Conservation (phyloP, 805 yeast genomes). For the Grigorovia transvaalensis region DNA sequence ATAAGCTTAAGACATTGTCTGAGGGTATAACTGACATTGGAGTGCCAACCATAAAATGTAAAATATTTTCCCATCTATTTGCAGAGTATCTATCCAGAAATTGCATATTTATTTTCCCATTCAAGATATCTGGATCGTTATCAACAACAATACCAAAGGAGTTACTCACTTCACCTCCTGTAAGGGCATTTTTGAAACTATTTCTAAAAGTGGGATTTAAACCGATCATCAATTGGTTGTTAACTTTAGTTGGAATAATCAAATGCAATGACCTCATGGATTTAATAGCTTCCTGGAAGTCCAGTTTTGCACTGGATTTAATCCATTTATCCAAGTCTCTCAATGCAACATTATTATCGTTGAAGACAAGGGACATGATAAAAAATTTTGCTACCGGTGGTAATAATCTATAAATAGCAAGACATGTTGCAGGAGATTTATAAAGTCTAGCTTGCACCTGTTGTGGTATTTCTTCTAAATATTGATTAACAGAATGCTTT, state of each 20-base stretch:
- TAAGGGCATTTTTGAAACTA: conserved; percentile 71
- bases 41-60: conserved; percentile 97
- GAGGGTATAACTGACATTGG: conserved; percentile 61
- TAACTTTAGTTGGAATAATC: conserved; percentile 33
- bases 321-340: conserved; percentile 70
- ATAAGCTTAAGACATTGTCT: conserved; percentile 65
- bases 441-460: conserved; percentile 74
- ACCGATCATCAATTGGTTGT: conserved; percentile 27
- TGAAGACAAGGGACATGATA: conserved; percentile 77
- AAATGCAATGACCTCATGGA: conserved; percentile 68
- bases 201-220: conserved; percentile 65
- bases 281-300: conserved; percentile 65
- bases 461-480: conserved; percentile 82
- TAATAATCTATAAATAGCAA: conserved; percentile 81
- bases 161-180: conserved; percentile 59
- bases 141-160: conserved; percentile 71
- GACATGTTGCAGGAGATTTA: conserved; percentile 85
- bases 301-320: conserved; percentile 41
- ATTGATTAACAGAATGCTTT: conserved; percentile 72
- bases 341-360: conserved; percentile 59
- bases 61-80: conserved; percentile 84
- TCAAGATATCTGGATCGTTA: conserved; percentile 34
- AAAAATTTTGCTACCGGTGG: conserved; percentile 86
- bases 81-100: conserved; percentile 74
- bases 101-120: conserved; percentile 44